Evolutionary conservation across 306 rosid genomes (phyloP).

Genomic region (Geum urbanum): DNA sequence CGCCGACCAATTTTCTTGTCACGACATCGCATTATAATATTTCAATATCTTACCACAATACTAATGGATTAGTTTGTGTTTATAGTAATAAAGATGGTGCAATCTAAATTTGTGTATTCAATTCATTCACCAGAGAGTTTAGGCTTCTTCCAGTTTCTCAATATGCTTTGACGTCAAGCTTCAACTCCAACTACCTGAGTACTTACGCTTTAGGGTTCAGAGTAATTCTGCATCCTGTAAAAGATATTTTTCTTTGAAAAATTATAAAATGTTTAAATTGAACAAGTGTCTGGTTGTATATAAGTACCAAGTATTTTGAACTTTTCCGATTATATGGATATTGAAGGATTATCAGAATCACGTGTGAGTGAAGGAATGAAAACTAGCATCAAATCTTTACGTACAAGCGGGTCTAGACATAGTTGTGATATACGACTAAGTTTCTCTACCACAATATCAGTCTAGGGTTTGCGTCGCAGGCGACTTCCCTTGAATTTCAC

Average conservation of each 20-base stretch:
- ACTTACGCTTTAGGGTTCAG: not conserved
- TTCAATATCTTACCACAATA: no score
- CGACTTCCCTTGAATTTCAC: no score
- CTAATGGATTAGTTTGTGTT: constrained; percentile 6
- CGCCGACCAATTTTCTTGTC: not conserved
- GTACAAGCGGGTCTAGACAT: no score
- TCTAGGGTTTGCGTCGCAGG: no score
- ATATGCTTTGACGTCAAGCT: not conserved
- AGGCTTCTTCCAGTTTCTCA: not conserved
- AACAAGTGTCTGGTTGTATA: not conserved
- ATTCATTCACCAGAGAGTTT: not conserved
- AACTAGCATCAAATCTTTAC: no score
- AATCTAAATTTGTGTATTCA: not conserved
- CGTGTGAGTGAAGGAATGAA: constrained; percentile 1
- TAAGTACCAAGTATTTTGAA: accelerated
- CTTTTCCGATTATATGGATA: not conserved
- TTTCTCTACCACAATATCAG: no score
- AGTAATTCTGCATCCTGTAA: not conserved
- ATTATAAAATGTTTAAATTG: not conserved
- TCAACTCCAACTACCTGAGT: not conserved
- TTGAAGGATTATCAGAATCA: constrained; percentile 8
- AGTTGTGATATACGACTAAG: no score
- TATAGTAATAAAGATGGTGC: not conserved
- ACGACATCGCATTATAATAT: no score
- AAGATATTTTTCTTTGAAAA: not conserved